Evolutionary conservation across 23 red algal species (phyloP), one percentile per base, ranked within the genome.

Genomic region (Gracilariopsis chorda): DNA sequence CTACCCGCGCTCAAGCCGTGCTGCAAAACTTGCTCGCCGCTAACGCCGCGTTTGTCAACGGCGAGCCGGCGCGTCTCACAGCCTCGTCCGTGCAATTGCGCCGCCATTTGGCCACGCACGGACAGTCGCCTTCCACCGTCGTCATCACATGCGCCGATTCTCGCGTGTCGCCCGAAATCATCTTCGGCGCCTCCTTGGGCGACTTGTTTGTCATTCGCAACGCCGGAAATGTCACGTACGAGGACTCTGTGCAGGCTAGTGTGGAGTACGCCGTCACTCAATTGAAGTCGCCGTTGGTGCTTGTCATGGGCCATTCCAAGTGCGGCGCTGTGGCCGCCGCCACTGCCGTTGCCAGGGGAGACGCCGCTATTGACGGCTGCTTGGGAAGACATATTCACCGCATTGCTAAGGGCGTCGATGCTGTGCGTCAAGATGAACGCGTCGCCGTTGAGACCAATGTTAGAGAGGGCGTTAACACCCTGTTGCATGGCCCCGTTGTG

Each of bases 291-390:
- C 71, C 69, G 70, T 48, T 97, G 12, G 86, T 97, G 25, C 78
- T 97, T 12, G 95, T 97, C 23, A 17, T 97, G 69, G 95, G 95
- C 7, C 95, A 97, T 68, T 75, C 52, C 37, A 80, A 64, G 34
- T 97, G 95, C 77, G 95, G 89, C 44, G 95, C 95, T 11, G 81
- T 94, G 42, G 84, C 63, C 25, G 91, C 95, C 5, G 88, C 82
- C 0, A 70, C 87, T 12, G 83, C 45, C 16, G 62, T 74, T 14
- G 89, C 89, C 4, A 58, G 25, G 30, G 64, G 72, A 25, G 45
- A n/a, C 29, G 4, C 20, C 32, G 78, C 57, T 17, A 4, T 4
- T 3, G 34, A 80, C 0, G 40, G 6, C 36, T 41, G 76, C 48
- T 45, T 92, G 11, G 35, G 21, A 4, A 68, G 67, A 12, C 79